Evolutionary conservation across 768 basidiomycete species (phyloP).

Genomic region (Suillus spraguei): DNA sequence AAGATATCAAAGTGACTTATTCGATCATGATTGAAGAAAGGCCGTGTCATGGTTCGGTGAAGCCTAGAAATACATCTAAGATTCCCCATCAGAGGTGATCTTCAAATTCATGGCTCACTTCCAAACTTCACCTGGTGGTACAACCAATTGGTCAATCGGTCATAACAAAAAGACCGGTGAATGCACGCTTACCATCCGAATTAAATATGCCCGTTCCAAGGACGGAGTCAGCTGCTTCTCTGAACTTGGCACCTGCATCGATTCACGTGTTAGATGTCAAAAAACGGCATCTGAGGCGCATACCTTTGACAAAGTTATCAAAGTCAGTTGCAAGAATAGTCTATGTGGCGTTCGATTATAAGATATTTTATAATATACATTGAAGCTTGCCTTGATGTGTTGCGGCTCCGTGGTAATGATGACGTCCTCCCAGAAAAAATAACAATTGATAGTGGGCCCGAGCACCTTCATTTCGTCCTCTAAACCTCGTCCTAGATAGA

Average conservation of each 20-base stretch:
- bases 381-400: constrained; percentile 38
- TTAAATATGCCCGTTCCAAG: constrained; percentile 61
- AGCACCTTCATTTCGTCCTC: constrained; percentile 26
- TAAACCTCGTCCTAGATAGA: constrained; percentile 24
- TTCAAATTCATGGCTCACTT: constrained; percentile 43
- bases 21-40: constrained; percentile 66
- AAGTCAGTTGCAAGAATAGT: constrained; percentile 47
- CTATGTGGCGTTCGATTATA: constrained; percentile 23
- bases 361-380: not conserved
- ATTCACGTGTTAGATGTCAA: not conserved
- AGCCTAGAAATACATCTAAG: constrained; percentile 39
- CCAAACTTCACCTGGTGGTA: constrained; percentile 61
- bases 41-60: constrained; percentile 68
- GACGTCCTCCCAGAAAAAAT: constrained; percentile 50
- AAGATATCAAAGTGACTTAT: constrained; percentile 68
- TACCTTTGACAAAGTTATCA: constrained; percentile 46
- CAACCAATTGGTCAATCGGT: constrained; percentile 10
- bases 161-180: not conserved
- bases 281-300: not conserved
- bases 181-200: constrained; percentile 43
- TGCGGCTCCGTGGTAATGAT: constrained; percentile 54
- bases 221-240: constrained; percentile 32
- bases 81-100: not conserved
- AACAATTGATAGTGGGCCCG: constrained; percentile 42
- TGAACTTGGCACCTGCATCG: constrained; percentile 36